Evolutionary conservation across 169 alveolate species (phyloP), one percentile per base, ranked within the genome.

Genomic region (Theileria equi): DNA sequence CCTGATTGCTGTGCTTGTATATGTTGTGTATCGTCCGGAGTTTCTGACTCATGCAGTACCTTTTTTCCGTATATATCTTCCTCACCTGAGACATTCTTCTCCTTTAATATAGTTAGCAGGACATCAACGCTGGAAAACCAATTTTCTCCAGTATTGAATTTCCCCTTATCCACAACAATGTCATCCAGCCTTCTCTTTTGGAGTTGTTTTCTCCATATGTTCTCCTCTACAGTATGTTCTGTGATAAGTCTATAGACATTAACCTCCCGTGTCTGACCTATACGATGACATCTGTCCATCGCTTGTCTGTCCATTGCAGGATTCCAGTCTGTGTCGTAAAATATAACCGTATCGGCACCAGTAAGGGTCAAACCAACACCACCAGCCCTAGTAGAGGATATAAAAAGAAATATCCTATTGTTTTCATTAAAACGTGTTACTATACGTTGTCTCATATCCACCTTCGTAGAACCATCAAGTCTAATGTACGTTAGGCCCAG

Each of bases 291-390:
- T 49, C 99, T 83, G 71, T 97, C 99, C 95, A 96, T 93, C 2
- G 99, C 99, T 77, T 97, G 97, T 61, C 97, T 90, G 82, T 97
- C 99, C 98, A 97, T 96, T 5, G 99, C 98, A 5, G 99, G 99
- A 76, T 97, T 97, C 99, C 99, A 97, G 81, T 95, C 99, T 0
- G 99, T 95, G 68, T 97, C 99, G 84, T 96, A 97, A 82, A 97
- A 96, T 54, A 97, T 95, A 10, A 97, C 99, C 1, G 97, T 92
- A 81, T 97, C 98, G 1, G 99, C 99, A 10, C 98, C 98, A 1
- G 98, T 97, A 43, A 97, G 83, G 74, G 97, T 97, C 11, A 97
- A 77, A 1, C 99, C 99, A 23, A 97, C 95, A 29, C 99, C 99
- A 13, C 99, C 99, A 35, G 98, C 92, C 40, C 99, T 89, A 11